These are phyloP conservation scores for Fraxinus nigra DNA, from an alignment of 305 asterid species.

Conservation along the genomic window DNA sequence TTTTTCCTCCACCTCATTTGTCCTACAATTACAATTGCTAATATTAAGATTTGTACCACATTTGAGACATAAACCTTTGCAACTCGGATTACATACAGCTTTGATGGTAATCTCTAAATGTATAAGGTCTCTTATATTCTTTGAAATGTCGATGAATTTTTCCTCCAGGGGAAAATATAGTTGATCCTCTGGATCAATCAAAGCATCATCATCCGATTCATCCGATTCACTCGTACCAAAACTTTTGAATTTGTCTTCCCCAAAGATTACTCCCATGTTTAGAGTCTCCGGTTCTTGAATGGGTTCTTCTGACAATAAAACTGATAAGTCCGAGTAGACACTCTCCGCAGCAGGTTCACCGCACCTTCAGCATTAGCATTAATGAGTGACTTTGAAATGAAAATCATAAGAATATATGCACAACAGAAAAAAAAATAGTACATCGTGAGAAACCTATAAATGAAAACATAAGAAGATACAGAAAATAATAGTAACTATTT, in stretches of 20 bases:
- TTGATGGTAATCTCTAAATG: constrained; percentile 77
- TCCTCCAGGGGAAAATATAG: constrained; percentile 66
- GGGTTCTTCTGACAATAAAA: constrained; percentile 70
- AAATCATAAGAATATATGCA: not conserved
- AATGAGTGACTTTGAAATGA: constrained; percentile 1
- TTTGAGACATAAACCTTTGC: constrained; percentile 73
- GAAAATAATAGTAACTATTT: not conserved
- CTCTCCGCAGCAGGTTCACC: constrained; percentile 83
- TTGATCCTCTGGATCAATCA: constrained; percentile 66
- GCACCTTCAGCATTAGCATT: constrained; percentile 50
- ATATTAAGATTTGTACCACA: constrained; percentile 77
- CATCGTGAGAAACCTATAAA: not conserved
- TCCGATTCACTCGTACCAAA: constrained; percentile 20
- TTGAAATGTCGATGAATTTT: constrained; percentile 75
- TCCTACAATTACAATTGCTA: constrained; percentile 44
- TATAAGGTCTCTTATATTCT: constrained; percentile 79
- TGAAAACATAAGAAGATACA: not conserved
- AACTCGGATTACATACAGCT: constrained; percentile 62
- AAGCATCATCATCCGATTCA: constrained; percentile 38
- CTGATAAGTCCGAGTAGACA: constrained; percentile 65
- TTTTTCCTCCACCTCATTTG: constrained; percentile 34
- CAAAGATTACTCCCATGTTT: constrained; percentile 60
- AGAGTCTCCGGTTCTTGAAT: constrained; percentile 60
- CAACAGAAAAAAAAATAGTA: not conserved
- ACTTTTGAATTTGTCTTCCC: constrained; percentile 37